Conservation (phyloP, 352 stramenopile species). For the Globisporangium nodosum region DNA sequence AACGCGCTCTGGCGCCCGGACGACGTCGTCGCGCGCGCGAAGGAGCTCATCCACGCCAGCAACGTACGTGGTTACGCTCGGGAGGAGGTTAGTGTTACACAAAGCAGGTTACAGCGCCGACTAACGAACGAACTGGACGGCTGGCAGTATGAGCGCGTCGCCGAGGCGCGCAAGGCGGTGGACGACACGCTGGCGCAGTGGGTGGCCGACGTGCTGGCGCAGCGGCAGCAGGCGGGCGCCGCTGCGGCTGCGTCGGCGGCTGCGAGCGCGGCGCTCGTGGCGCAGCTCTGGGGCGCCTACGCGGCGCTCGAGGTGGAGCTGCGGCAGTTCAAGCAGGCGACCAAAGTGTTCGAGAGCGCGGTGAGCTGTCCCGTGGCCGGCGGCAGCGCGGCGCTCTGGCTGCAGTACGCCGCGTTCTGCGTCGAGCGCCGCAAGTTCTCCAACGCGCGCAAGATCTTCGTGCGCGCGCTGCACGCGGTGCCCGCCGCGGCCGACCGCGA, state of each 20-base stretch:
- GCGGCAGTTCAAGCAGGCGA: conserved; percentile 81
- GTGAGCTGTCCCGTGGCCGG: conserved; percentile 44
- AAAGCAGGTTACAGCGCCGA: not conserved
- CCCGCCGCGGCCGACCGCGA: conserved; percentile 22
- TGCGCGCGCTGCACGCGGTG: conserved; percentile 44
- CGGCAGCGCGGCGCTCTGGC: conserved; percentile 32
- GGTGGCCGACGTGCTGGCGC: conserved; percentile 16
- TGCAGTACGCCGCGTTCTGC: conserved; percentile 71
- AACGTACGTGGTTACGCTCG: conserved; percentile 47
- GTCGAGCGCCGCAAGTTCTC: conserved; percentile 68
- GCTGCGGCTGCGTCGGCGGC: conserved; percentile 12
- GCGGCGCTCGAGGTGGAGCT: conserved; percentile 73
- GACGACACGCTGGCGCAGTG: conserved; percentile 42
- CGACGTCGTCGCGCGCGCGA: conserved; percentile 48
- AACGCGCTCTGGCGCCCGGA: conserved; percentile 33
- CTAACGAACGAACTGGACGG: not conserved
- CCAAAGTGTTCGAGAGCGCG: conserved; percentile 68
- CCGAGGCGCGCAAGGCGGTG: conserved; percentile 43
- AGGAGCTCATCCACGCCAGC: conserved; percentile 64
- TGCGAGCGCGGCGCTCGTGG: conserved; percentile 18
- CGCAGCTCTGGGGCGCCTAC: conserved; percentile 50
- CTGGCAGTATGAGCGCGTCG: conserved; percentile 63
- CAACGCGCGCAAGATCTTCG: conserved; percentile 72
- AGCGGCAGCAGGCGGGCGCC: conserved; percentile 11
- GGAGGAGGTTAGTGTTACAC: not conserved